Percentiles rank a stretch among this genome's conserved stretches.
Conservation (phyloP, 257 asterid species). For the Mitragyna speciosa region DNA sequence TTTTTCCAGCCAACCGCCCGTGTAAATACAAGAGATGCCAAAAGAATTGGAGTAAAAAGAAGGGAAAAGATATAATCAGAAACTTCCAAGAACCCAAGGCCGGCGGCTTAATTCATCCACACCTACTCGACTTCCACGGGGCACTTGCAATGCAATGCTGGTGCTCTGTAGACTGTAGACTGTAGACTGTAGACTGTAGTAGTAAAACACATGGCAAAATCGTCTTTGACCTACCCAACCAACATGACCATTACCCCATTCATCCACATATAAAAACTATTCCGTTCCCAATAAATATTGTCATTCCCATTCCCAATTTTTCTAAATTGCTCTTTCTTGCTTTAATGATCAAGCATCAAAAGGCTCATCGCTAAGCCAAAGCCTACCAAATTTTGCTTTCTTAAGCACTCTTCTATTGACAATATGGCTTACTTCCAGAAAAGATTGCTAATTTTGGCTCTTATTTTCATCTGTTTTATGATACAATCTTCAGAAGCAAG, state of each 20-base stretch:
- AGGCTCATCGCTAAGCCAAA: neutral
- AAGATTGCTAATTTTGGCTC: slow-evolving; percentile 10
- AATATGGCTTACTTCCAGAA: slow-evolving; percentile 20
- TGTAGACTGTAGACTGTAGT: neutral
- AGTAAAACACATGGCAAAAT: slow-evolving; percentile 1
- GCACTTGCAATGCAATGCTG: no score
- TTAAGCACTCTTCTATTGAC: neutral
- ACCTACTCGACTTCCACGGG: slow-evolving; percentile 32
- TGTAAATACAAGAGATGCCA: neutral
- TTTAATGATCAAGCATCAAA: neutral
- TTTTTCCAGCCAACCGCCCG: neutral
- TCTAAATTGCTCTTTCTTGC: neutral
- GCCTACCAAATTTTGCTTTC: neutral
- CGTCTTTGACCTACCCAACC: neutral
- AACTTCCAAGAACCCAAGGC: slow-evolving; percentile 13
- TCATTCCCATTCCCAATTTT: slow-evolving; percentile 2
- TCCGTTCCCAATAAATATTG: neutral
- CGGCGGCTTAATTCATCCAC: slow-evolving; percentile 36
- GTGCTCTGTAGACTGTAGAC: no score
- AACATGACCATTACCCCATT: slow-evolving; percentile 9
- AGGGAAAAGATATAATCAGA: neutral
- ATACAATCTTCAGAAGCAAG: slow-evolving; percentile 31
- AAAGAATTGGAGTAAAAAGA: neutral
- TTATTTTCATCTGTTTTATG: slow-evolving; percentile 15
- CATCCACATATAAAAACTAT: slow-evolving; percentile 1